Conservation (phyloP, 1,139 yeast species). For the Suhomyces guaymorum region DNA sequence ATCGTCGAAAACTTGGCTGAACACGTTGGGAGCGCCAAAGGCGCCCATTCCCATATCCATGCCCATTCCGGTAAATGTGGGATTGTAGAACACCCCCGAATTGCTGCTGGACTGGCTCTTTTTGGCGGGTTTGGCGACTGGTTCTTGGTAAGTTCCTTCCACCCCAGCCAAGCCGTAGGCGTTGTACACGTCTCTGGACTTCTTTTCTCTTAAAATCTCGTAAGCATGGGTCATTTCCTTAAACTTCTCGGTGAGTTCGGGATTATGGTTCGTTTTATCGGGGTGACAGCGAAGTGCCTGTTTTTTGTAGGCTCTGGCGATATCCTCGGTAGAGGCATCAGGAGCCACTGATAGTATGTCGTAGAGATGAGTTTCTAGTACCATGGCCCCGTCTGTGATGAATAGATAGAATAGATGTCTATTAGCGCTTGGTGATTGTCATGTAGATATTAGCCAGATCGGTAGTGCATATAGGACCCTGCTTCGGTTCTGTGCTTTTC, state of each 20-base stretch:
- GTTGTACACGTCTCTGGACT: conserved; percentile 36
- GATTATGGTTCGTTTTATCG: conserved; percentile 49
- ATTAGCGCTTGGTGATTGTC: background rate
- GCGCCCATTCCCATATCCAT: conserved; percentile 1
- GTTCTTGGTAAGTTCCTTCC: conserved; percentile 28
- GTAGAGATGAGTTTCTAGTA: conserved; percentile 36
- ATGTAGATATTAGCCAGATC: background rate
- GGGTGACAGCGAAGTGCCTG: conserved; percentile 49
- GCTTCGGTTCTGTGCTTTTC: conserved; percentile 8
- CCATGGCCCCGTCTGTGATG: conserved; percentile 23
- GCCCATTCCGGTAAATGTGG: conserved; percentile 2
- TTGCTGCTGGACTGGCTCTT: background rate
- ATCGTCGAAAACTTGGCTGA: conserved; percentile 43
- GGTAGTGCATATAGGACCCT: conserved; percentile 4
- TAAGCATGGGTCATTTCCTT: conserved; percentile 47
- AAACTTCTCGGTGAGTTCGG: conserved; percentile 44
- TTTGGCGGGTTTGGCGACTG: conserved; percentile 11
- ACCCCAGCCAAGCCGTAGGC: conserved; percentile 42
- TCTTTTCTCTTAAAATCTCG: conserved; percentile 39
- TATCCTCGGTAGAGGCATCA: conserved; percentile 41
- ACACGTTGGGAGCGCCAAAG: conserved; percentile 27
- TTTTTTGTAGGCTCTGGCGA: conserved; percentile 41
- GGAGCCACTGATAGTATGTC: conserved; percentile 39
- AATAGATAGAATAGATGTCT: background rate
- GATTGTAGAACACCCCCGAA: conserved; percentile 3